phyloP scores from a whole-genome alignment of 2,329 filamentous ascomycete species.

The Diaporthe longicolla region DNA sequence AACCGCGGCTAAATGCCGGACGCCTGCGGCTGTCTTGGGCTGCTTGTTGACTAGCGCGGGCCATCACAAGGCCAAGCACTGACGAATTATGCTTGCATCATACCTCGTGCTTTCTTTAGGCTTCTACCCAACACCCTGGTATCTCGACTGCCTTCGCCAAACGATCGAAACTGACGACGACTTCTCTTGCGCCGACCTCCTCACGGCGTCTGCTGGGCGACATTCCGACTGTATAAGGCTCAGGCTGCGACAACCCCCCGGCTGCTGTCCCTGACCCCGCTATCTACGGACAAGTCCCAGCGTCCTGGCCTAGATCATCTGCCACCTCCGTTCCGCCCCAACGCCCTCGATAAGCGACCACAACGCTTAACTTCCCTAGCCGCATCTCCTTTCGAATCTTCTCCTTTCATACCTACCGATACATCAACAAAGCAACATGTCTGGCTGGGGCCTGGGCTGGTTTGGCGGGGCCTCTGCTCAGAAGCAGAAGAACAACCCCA shows the following conservation, averaged over 20 bases:
- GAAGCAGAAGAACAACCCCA: conserved; percentile 93
- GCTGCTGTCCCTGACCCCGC: conserved; percentile 34
- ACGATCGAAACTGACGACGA: conserved; percentile 36
- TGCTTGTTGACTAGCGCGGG: conserved; percentile 35
- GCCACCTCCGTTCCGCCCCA: conserved; percentile 24
- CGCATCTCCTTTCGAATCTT: not conserved
- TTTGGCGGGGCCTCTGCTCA: conserved; percentile 87
- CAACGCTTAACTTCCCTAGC: not conserved
- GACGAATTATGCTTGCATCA: conserved; percentile 43
- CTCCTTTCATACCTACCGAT: conserved; percentile 11
- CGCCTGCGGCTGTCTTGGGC: conserved; percentile 10
- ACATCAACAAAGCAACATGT: conserved; percentile 62
- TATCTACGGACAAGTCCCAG: conserved; percentile 25
- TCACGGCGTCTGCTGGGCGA: not conserved
- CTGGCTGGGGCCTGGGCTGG: conserved; percentile 79
- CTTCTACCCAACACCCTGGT: conserved; percentile 32
- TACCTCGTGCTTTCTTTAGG: conserved; percentile 40
- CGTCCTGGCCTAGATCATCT: conserved; percentile 32
- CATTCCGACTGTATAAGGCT: conserved; percentile 9
- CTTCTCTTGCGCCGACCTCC: not conserved
- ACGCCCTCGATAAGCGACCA: conserved; percentile 35
- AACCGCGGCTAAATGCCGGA: conserved; percentile 33
- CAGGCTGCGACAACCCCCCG: not conserved
- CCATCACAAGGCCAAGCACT: conserved; percentile 38
- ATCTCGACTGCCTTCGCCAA: conserved; percentile 36